phyloP scores from a whole-genome alignment of 192 early-diverging fungal species.

The Entophlyctis luteolus region DNA sequence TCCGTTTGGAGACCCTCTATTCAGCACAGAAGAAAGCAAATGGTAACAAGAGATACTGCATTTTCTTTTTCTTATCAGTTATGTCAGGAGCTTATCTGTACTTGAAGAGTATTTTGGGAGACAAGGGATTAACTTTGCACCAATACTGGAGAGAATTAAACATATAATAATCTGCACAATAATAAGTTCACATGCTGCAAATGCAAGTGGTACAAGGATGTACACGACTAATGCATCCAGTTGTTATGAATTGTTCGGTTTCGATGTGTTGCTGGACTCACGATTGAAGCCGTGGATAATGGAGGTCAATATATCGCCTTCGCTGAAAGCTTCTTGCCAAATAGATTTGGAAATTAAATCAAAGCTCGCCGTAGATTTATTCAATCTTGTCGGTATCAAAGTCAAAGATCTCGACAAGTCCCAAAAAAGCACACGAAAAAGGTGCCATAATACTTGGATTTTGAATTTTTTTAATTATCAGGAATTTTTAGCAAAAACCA shows the following conservation, averaged over 20 bases:
- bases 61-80: not conserved
- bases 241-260: constrained; percentile 60
- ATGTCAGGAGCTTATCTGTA: constrained; percentile 25
- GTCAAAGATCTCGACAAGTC: constrained; percentile 26
- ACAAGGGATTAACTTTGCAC: constrained; percentile 28
- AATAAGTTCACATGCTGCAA: constrained; percentile 32
- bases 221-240: constrained; percentile 41
- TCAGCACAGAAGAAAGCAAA: constrained; percentile 31
- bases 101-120: constrained; percentile 35
- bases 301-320: constrained; percentile 57
- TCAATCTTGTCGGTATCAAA: constrained; percentile 46
- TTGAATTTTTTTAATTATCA: not conserved
- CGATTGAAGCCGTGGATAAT: constrained; percentile 56
- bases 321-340: constrained; percentile 40
- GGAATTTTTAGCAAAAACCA: not conserved
- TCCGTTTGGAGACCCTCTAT: constrained; percentile 28
- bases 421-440: constrained; percentile 15
- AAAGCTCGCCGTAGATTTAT: constrained; percentile 35
- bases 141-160: constrained; percentile 33
- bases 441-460: not conserved
- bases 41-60: constrained; percentile 28
- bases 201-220: constrained; percentile 37
- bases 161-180: constrained; percentile 41
- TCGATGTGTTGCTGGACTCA: constrained; percentile 54
- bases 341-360: constrained; percentile 42